Conservation (phyloP, 805 yeast species). For the Kluyveromyces dobzhanskii region DNA sequence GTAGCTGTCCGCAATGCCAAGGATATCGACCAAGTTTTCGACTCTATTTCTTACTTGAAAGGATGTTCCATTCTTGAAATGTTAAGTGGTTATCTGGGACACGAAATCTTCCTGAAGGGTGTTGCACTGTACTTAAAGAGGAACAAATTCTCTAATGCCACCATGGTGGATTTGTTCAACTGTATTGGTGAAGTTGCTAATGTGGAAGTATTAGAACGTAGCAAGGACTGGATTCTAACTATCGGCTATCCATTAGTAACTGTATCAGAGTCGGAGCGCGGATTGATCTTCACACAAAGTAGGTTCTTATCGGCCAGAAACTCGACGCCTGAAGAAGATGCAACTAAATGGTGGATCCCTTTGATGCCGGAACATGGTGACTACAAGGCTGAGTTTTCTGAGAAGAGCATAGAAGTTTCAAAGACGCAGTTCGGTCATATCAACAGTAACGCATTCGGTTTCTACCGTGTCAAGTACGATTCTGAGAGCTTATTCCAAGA, state of each 20-base stretch:
- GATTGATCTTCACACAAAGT: conserved; percentile 25
- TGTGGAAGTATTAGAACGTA: conserved; percentile 46
- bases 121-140: conserved; percentile 59
- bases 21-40: conserved; percentile 77
- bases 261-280: conserved; percentile 34
- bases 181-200: conserved; percentile 57
- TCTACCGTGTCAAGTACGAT: conserved; percentile 48
- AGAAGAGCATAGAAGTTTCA: background rate
- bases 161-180: conserved; percentile 65
- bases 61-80: conserved; percentile 74
- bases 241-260: conserved; percentile 66
- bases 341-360: conserved; percentile 47
- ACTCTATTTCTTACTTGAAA: conserved; percentile 70
- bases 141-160: conserved; percentile 62
- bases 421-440: conserved; percentile 29
- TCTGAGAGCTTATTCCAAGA: conserved; percentile 33
- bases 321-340: background rate
- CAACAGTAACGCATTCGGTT: conserved; percentile 43
- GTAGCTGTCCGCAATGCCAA: conserved; percentile 72
- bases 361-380: conserved; percentile 22
- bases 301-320: conserved; percentile 4
- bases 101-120: conserved; percentile 60
- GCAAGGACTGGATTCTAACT: conserved; percentile 65
- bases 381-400: background rate
- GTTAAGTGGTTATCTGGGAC: conserved; percentile 66